Base-by-base conservation (phyloP, 2,329 filamentous ascomycete genomes). In the Cordyceps fumosorosea region DNA sequence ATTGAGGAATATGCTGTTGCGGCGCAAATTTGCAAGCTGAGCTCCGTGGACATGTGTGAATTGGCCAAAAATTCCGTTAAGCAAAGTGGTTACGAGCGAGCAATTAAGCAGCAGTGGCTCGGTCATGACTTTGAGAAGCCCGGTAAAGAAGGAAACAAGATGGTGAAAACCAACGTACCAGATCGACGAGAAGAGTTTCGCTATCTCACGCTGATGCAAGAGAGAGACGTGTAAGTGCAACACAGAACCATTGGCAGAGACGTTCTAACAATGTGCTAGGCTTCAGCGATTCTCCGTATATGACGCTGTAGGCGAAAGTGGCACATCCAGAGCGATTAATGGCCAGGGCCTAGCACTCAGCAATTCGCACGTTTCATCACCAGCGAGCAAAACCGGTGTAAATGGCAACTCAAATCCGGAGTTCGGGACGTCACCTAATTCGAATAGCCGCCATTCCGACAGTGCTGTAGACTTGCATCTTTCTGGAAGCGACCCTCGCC, bases 1-100 rank as follows among this genome's bases (percentile, higher is more conserved):
- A 99, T 99, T 67, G 95, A 99, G 74, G 95, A 99, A 72, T 99
- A 99, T 71, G 93, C 93, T 0, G 95, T 99, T 10, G 95, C 95
- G 3, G 95, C 95, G 5, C 95, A 99, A 76, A 99, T 99, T 63
- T 99, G 98, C 79, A 98, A 98, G 77, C 85, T 99, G 45, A 96
- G 88, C 70, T 89, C 93, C 0, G 93, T 98, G 4, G 95, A 99
- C 71, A 99, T 99, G 95, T 98, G 95, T 72, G 95, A 99, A 76
- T 77, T 99, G 62, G 95, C 95, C 26, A 96, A 96, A 76, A 93
- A 98, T 73, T 96, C 91, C 11, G 95, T 99, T 47, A 86, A 89
- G 69, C 95, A 99, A 74, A 96, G 91, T 72, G 95, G 95, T 7
- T 99, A 96, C 71, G 95, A 99, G 73, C 81, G 89, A 68, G 84